Evolutionary conservation across 441 rosid genomes (phyloP).

Genomic region (Jatropha multifida): DNA sequence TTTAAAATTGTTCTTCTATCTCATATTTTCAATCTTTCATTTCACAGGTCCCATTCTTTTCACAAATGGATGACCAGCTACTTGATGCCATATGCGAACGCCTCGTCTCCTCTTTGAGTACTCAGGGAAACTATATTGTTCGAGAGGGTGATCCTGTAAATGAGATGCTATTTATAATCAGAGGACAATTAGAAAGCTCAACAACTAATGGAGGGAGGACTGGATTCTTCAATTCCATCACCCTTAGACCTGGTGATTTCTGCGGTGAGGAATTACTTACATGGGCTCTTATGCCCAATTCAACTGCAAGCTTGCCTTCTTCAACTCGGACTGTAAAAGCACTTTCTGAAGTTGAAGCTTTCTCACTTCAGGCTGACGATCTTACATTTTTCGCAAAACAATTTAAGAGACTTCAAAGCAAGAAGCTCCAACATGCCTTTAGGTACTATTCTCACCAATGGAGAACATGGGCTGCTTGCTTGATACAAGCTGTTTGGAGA

Average conservation of each 20-base stretch:
- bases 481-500: slow-evolving; percentile 42
- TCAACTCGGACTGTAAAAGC: slow-evolving; percentile 41
- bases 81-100: slow-evolving; percentile 43
- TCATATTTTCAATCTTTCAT: background rate
- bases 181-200: slow-evolving; percentile 43
- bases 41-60: slow-evolving; percentile 38
- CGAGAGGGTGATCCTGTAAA: slow-evolving; percentile 39
- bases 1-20: background rate
- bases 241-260: slow-evolving; percentile 42
- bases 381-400: slow-evolving; percentile 35
- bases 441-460: slow-evolving; percentile 44
- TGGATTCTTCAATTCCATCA: slow-evolving; percentile 43
- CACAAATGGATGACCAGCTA: slow-evolving; percentile 42
- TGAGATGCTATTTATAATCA: slow-evolving; percentile 42
- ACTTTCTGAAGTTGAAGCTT: slow-evolving; percentile 36
- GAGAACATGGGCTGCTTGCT: slow-evolving; percentile 44
- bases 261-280: slow-evolving; percentile 40
- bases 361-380: slow-evolving; percentile 40
- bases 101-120: slow-evolving; percentile 34
- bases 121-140: slow-evolving; percentile 34
- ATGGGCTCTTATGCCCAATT: slow-evolving; percentile 40
- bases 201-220: slow-evolving; percentile 45
- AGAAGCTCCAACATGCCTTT: slow-evolving; percentile 36
- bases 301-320: slow-evolving; percentile 30
- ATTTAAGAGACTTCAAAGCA: slow-evolving; percentile 42